Base-by-base conservation (phyloP, 1,284 basidiomycete genomes). In the Irpex sp. region DNA sequence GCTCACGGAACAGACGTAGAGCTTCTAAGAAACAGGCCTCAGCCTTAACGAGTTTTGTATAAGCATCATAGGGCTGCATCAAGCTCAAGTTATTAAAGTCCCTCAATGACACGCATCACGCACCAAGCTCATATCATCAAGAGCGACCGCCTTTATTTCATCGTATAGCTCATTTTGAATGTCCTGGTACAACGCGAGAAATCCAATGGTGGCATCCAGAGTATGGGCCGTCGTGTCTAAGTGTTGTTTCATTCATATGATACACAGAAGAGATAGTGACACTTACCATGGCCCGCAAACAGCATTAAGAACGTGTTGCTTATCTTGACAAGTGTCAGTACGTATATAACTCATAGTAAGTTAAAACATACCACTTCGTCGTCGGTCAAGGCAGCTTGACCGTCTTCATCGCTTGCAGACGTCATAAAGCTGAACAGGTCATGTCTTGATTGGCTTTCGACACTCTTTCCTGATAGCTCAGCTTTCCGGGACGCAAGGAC, bases 11-110 rank as follows among this genome's bases (percentile, higher is more conserved):
- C 15, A 63, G 36, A 9, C 62, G 31, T 7, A 40, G 19, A 13
- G 49, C 58, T 38, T 63, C 62, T n/a, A 63, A 13, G 59, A 63
- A 63, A 37, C 58, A 54, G 6, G 52, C 59, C 48, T 59, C 58
- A 8, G 49, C 44, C 38, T 63, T 63, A n/a, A 80, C 75, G 0
- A 85, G 74, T 34, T 76, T 78, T 13, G 67, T 58, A 62, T 80
- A 81, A 63, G 83, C 80, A 15, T 81, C 80, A 54, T 74, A 75
- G 9, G 70, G 66, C 83, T 84, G 49, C 6, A 51, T 9, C 9
- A 44, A 15, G 38, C 15, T 8, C 8, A 15, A 44, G 15, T 44
- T 44, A 44, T 8, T 44, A 9, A 15, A 9, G 38, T 44, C 15
- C 38, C 9, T 15, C 15, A 15, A 8, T 44, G 38, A 44, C 15